Evolutionary conservation across 306 rosid species (phyloP), one percentile per base, ranked within the genome.

Genomic region (Arachis hypogaea): DNA sequence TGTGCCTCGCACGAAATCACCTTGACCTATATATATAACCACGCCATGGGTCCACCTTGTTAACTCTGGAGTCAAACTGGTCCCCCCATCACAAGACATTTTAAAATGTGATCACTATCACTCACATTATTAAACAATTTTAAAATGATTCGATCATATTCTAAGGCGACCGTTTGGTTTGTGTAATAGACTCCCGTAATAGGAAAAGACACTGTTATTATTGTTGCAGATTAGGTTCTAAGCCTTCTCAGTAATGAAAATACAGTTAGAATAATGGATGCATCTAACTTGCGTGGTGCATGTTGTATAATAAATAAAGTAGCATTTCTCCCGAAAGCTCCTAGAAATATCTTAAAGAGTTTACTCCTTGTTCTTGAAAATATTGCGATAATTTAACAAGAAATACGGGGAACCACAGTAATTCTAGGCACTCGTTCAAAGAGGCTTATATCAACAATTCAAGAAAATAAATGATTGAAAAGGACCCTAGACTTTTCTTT

Each of bases 11-110:
- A 41, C 69, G 70, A 41, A 76, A 68, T 40, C 80, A 50, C 62
- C 46, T 77, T 14, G 69, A 46, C 43, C 11, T 11, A 11, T 36
- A 45, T 12, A 47, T 18, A 45, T 22, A 22, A 22, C 40, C 44
- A 4, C 68, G 63, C 62, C 61, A 36, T 41, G 65, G 78, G 73
- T 42, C 77, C 77, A 46, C 68, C 68, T 22, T 55, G 69, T 59
- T 72, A 59, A 4, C 43, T 75, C 78, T 0, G 46, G 46, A 43
- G 46, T 43, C 46, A 43, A 36, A 71, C 45, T n/a, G 71, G 52
- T 61, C 36, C 66, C 66, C 78, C 78, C 63, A 14, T 5, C 18
- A 47, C 69, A 9, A 74, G 52, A 71, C 78, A 71, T 56, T 70
- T 61, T 46, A 67, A 58, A 71, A 55, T 12, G 56, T 30, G 69